phyloP scores from a whole-genome alignment of 2,329 filamentous ascomycete species.

The Pseudogymnoascus verrucosus region DNA sequence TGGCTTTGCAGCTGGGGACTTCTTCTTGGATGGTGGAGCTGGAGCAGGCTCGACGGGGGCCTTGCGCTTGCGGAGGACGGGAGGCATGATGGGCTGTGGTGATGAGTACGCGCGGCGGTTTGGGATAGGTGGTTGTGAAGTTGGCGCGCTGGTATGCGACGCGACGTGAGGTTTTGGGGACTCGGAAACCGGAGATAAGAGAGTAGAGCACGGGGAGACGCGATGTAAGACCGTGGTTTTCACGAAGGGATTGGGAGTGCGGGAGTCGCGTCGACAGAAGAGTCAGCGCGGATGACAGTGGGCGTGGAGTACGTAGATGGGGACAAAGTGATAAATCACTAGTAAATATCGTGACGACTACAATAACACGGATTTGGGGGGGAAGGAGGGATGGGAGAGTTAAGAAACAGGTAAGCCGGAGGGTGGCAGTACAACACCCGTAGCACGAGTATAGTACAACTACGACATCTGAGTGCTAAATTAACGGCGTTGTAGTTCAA shows the following conservation, averaged over 20 bases:
- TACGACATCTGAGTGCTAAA: neutral
- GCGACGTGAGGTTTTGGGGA: neutral
- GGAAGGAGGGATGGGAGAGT: neutral
- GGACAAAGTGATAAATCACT: neutral
- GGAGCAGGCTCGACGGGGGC: slow-evolving; percentile 41
- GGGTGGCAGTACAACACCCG: neutral
- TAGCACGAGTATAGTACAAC: neutral
- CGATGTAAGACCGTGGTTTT: neutral
- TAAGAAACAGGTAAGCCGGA: neutral
- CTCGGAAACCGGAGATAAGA: neutral
- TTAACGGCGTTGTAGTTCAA: neutral
- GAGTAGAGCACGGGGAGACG: neutral
- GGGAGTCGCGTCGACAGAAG: neutral
- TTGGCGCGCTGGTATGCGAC: neutral
- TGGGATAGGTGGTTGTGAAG: neutral
- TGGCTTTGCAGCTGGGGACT: slow-evolving; percentile 33
- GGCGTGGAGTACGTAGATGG: neutral
- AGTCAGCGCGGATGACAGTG: neutral
- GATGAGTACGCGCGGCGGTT: neutral
- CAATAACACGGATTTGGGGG: neutral
- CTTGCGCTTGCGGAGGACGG: slow-evolving; percentile 55
- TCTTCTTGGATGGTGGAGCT: slow-evolving; percentile 41
- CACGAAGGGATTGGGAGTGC: neutral
- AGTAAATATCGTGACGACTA: neutral
- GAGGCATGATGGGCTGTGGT: slow-evolving; percentile 39